These are phyloP conservation scores for Solanum dulcamara DNA, from an alignment of 257 asterid species.

Conservation along the genomic window DNA sequence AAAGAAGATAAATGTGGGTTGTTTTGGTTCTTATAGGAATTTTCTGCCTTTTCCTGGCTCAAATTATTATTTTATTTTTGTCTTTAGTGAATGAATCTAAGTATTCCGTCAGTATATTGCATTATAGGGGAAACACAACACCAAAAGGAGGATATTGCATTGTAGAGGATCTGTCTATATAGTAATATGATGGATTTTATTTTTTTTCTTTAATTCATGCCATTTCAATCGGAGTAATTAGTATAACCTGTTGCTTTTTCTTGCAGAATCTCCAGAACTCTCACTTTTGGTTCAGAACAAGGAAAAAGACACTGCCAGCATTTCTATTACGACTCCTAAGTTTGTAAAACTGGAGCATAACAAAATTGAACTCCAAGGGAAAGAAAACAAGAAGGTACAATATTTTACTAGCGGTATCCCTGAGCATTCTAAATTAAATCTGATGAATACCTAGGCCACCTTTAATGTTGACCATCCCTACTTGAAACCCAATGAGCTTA, in stretches of 20 bases:
- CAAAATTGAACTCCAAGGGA: slow-evolving; percentile 47
- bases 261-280: slow-evolving; percentile 67
- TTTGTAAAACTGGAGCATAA: slow-evolving; percentile 48
- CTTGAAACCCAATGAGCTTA: neutral
- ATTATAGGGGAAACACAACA: neutral
- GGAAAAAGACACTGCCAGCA: slow-evolving; percentile 38
- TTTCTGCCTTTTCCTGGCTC: too few relatives aligned
- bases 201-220: neutral
- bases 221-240: neutral
- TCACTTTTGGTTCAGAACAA: slow-evolving; percentile 75
- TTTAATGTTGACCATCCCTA: neutral
- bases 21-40: too few relatives aligned
- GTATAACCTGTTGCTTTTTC: slow-evolving; percentile 4
- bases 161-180: neutral
- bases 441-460: neutral
- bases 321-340: slow-evolving; percentile 50
- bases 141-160: neutral
- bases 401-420: neutral
- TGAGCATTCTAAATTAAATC: neutral
- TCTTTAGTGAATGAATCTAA: neutral
- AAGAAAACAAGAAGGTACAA: slow-evolving; percentile 54
- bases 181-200: neutral
- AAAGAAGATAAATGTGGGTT: too few relatives aligned
- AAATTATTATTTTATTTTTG: too few relatives aligned
- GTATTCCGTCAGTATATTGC: neutral